Evolutionary conservation across 148 eudicot genomes (phyloP).

Genomic region (Silene uniflora): DNA sequence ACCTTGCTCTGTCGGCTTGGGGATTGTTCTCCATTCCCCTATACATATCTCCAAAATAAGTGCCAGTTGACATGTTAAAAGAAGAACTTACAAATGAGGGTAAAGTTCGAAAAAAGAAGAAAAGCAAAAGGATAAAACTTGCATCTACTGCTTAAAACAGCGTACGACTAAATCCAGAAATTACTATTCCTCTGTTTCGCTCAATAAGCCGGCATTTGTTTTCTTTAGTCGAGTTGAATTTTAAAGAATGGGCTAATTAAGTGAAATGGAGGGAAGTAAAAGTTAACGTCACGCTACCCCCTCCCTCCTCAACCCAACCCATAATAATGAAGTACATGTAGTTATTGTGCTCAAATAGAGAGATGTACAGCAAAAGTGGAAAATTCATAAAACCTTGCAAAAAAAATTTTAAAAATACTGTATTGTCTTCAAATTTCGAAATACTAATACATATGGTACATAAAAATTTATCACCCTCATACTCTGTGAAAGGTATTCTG

Average conservation of each 20-base stretch:
- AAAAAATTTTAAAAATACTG: too few relatives aligned
- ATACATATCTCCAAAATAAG: conserved; percentile 20
- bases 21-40: conserved; percentile 60
- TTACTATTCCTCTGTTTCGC: neutral
- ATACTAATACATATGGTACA: too few relatives aligned
- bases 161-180: neutral
- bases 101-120: neutral
- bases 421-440: too few relatives aligned
- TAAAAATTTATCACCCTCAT: too few relatives aligned
- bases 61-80: neutral
- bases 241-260: neutral
- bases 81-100: neutral
- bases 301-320: too few relatives aligned
- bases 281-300: too few relatives aligned
- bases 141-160: neutral
- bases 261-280: neutral
- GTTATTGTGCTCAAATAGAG: too few relatives aligned
- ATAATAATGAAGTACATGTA: too few relatives aligned
- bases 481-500: too few relatives aligned
- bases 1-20: conserved; percentile 46
- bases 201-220: neutral
- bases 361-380: too few relatives aligned
- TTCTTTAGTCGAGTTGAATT: neutral
- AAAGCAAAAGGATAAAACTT: neutral
- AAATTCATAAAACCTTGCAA: too few relatives aligned